Base-by-base conservation (phyloP, 352 stramenopile genomes). In the Hyaloperonospora brassicae region DNA sequence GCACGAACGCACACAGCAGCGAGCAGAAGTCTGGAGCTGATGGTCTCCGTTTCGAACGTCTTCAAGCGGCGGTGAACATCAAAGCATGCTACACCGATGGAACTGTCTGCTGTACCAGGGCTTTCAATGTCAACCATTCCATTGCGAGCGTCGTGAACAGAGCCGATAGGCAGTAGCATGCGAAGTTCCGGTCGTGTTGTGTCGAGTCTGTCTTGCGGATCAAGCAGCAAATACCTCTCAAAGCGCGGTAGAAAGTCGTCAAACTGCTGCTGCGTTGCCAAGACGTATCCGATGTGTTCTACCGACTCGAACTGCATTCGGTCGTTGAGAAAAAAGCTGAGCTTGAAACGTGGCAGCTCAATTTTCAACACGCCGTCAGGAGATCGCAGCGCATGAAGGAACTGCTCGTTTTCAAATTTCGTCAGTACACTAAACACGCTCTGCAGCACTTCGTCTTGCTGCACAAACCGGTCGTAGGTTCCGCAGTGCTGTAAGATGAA, bases 331-430 rank as follows among this genome's bases (percentile, higher is more conserved):
- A n/a, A n/a, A n/a, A n/a, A n/a, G n/a, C n/a, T n/a, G n/a, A n/a
- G n/a, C 0, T 66, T 64, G 13, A 70, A 84, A 0, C 76, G 59
- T 1, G 73, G 73, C 0, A 84, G 38, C 17, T 73, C 59, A 42
- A 84, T 54, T 21, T 73, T 69, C 5, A 82, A 21, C 11, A 36
- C 13, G 1, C 43, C 47, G 1, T 27, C 5, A 2, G 47, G 30
- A 21, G 60, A 60, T 5, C 35, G 50, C 5, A 76, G 48, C 1
- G 61, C 42, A 51, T 84, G 65, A 14, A 81, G 60, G 34, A 62
- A 81, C 6, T 59, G 14, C 0, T 13, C 8, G 2, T 44, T 22
- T 35, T 86, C 76, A 27, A 86, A 78, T 43, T 84, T 86, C 23
- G 17, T 35, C 21, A 84, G 17, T 0, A 77, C 50, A 0, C 22